Evolutionary conservation across 2,329 filamentous ascomycete genomes (phyloP), one percentile per base, ranked within the genome.

Genomic region (Microascus cirrosus): DNA sequence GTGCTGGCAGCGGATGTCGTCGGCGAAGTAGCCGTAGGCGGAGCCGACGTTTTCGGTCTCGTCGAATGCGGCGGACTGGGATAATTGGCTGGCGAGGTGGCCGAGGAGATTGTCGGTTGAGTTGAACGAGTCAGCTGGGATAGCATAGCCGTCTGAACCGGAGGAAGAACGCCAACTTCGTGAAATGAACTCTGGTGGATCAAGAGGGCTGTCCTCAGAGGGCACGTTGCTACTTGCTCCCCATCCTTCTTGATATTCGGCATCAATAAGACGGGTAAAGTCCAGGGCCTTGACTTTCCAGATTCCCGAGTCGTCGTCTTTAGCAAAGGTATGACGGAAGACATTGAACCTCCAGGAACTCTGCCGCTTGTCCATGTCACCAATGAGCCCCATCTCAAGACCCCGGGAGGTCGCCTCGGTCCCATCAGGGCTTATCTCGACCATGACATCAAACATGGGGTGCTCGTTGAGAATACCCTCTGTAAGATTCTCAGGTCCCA

Each of bases 11-110:
- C 55, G 55, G 55, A 51, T 56, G 55, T 56, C 55, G 55, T 56
- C 55, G 39, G 55, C 55, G 42, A 56, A 56, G 28, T 56, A 56
- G 25, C 55, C 42, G 42, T 56, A 56, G 39, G 55, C 55, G 25
- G 55, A 50, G n/a, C 55, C 55, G 22, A 56, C 42, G 28, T 56
- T 56, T 35, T 56, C 55, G 1, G 22, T 56, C 42, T 56, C 42
- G 42, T 56, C 55, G n/a, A 50, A 56, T 36, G 55, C 28, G 15
- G 42, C 20, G 42, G 55, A 50, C 28, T 56, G 55, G 24, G 24
- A 42, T 10, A 42, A 34, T 22, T 42, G 13, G 42, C 36, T 34
- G 18, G n/a, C 12, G 13, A 56, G 55, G 24, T 18, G 13, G 42
- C 20, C 42, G 18, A 50, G 42, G 15, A 20, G 15, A 2, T 15